phyloP scores from a whole-genome alignment of 345 rosid species.

The Garcia nutans region DNA sequence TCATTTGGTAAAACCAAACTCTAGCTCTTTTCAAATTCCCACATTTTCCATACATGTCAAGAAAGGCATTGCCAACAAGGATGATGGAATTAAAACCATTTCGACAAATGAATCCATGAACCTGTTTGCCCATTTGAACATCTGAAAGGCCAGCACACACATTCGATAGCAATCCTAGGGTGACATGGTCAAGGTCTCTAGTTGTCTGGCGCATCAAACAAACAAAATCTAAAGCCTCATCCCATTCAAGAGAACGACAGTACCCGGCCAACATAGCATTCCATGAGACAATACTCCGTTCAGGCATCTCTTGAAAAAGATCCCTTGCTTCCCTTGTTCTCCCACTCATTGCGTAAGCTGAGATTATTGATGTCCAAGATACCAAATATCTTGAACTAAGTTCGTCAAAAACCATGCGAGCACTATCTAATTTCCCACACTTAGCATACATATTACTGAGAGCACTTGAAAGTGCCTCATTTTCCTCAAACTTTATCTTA shows the following conservation, averaged over 20 bases:
- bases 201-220: constrained; percentile 45
- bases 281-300: constrained; percentile 71
- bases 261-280: constrained; percentile 84
- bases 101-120: constrained; percentile 71
- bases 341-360: constrained; percentile 66
- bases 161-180: constrained; percentile 57
- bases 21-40: constrained; percentile 49
- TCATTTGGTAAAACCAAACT: constrained; percentile 64
- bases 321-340: constrained; percentile 58
- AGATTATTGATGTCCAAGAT: constrained; percentile 71
- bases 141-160: constrained; percentile 68
- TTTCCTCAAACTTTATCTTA: constrained; percentile 44
- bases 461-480: constrained; percentile 58
- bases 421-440: constrained; percentile 58
- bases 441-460: constrained; percentile 67
- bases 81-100: constrained; percentile 45
- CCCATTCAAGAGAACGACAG: constrained; percentile 51
- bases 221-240: constrained; percentile 59
- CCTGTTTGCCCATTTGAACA: constrained; percentile 68
- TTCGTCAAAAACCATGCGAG: constrained; percentile 57
- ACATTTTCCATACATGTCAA: constrained; percentile 75
- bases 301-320: constrained; percentile 77
- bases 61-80: constrained; percentile 62
- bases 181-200: constrained; percentile 56
- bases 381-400: constrained; percentile 49